Conservation (phyloP, 371 early-diverging fungal genomes). For the Syncephalastrum racemosum region DNA sequence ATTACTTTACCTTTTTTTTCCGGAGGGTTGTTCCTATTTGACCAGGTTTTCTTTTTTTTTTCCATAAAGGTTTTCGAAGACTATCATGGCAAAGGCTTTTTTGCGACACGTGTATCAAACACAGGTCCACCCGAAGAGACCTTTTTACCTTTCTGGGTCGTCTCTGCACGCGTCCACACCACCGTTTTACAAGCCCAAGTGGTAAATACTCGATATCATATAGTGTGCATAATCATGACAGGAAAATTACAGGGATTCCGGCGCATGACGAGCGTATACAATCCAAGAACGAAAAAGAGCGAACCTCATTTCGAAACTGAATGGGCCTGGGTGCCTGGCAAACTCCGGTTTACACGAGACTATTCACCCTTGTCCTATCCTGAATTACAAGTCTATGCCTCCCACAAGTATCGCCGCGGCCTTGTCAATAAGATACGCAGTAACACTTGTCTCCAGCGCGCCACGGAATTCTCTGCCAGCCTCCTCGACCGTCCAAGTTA, state of each 20-base stretch:
- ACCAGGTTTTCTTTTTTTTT: neutral
- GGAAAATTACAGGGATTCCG: constrained; percentile 28
- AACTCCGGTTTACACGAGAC: constrained; percentile 39
- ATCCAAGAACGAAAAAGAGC: constrained; percentile 42
- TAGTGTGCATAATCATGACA: neutral
- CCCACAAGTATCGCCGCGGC: constrained; percentile 59
- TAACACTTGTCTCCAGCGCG: constrained; percentile 45
- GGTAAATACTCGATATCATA: constrained; percentile 19
- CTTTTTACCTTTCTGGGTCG: constrained; percentile 63
- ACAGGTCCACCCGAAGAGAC: constrained; percentile 52
- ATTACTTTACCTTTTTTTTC: neutral
- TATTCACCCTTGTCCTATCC: constrained; percentile 48
- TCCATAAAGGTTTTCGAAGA: constrained; percentile 47
- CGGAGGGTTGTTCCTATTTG: neutral
- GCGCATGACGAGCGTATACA: constrained; percentile 40
- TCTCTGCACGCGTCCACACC: constrained; percentile 50
- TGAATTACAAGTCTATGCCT: constrained; percentile 57
- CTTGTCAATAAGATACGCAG: constrained; percentile 54
- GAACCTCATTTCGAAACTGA: constrained; percentile 56
- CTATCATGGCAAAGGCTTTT: constrained; percentile 63
- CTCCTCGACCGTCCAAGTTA: constrained; percentile 39
- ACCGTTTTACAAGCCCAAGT: constrained; percentile 59
- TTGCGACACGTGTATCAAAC: constrained; percentile 45
- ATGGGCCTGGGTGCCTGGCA: constrained; percentile 52
- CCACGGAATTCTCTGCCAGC: constrained; percentile 36